Base-by-base conservation (phyloP, 805 yeast genomes). In the Yarrowia sp. region DNA sequence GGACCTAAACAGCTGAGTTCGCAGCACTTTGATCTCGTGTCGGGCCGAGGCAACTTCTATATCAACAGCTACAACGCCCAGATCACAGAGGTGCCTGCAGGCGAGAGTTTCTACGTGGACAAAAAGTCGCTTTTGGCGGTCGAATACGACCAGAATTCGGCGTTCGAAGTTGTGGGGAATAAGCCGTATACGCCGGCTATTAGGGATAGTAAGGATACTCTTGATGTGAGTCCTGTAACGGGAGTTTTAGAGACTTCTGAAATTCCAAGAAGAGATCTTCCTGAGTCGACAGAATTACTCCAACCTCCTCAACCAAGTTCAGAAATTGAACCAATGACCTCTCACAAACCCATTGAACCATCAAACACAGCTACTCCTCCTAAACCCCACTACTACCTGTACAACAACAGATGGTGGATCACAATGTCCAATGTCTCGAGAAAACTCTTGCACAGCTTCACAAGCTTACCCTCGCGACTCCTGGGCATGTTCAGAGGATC, bases 361-460 rank as follows among this genome's bases (percentile, higher is more conserved):
- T 19, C 19, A 11, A 7, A 19, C 8, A 14, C 22, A 2, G 9
- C 53, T 11, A 15, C 56, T 15, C 43, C 42, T 36, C 5, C 61
- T 19, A 22, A 19, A 26, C 65, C 65, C n/a, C 50, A 59, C 35
- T 59, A 59, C 43, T 59, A 59, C 52, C 52, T 59, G 14, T 59
- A 59, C 52, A 59, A 59, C 42, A 59, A 59, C 65, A 14, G 65
- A 16, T 59, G 65, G 65, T 59, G 65, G 65, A 59, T 59, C 32
- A 35, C 52, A 32, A 59, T 45, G 65, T 59, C 65, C 16, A 59
- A 59, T 8, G 11, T 45, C 12, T 32, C 52, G 15, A 42, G 65
- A 12, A 12, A 19, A 16, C 41, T 59, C 9, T 12, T 35, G 15
- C 41, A 19, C 12, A n/a, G 48, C 38, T 2, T 59, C 42, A 45